These are phyloP conservation scores for Strigomonas galati DNA, from an alignment of 208 protist species.

Conservation along the genomic window DNA sequence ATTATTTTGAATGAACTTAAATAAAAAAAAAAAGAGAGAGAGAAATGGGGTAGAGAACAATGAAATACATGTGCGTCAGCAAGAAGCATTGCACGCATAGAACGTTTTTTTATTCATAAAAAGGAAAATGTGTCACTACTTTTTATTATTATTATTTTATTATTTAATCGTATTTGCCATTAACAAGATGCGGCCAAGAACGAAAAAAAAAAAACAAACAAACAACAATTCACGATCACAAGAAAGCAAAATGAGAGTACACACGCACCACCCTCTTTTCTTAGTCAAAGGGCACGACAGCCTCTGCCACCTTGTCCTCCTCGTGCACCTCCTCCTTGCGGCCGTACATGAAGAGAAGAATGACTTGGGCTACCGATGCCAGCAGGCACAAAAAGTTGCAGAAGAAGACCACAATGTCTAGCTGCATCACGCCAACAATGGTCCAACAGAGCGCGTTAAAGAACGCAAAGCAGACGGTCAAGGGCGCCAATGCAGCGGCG, in stretches of 20 bases:
- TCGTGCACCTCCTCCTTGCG: constrained; percentile 17
- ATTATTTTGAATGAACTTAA: too few relatives aligned
- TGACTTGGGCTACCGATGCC: constrained; percentile 33
- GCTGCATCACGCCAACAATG: constrained; percentile 39
- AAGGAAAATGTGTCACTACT: too few relatives aligned
- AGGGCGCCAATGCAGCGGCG: constrained; percentile 44
- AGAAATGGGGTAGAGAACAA: too few relatives aligned
- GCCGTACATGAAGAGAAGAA: constrained; percentile 48
- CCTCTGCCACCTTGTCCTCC: constrained; percentile 36
- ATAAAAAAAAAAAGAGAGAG: too few relatives aligned
- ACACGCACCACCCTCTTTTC: not conserved
- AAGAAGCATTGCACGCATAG: too few relatives aligned
- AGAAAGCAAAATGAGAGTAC: not conserved
- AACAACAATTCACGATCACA: not conserved
- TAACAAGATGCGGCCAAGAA: too few relatives aligned
- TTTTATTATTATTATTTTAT: too few relatives aligned
- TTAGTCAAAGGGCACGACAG: constrained; percentile 44
- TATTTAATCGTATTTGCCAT: too few relatives aligned
- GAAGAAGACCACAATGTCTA: constrained; percentile 42
- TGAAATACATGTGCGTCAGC: too few relatives aligned
- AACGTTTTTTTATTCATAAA: too few relatives aligned
- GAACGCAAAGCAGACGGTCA: constrained; percentile 51
- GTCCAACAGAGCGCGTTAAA: constrained; percentile 56
- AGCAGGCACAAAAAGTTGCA: constrained; percentile 38
- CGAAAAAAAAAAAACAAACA: too few relatives aligned